Conservation (phyloP, 805 yeast species). For the Cyberlindnera euphorbiiphila region DNA sequence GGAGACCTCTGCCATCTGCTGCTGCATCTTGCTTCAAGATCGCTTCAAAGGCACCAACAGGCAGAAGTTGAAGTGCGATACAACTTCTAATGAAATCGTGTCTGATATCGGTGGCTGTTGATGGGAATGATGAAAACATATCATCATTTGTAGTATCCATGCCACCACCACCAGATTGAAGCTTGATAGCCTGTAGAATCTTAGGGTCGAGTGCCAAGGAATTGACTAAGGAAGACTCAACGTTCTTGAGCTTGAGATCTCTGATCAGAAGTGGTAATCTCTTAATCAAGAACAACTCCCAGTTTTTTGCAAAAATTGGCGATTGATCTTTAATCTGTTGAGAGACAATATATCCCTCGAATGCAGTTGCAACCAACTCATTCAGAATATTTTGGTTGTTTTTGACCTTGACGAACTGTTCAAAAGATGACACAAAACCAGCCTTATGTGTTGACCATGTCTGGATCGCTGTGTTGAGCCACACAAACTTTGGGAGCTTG, state of each 20-base stretch:
- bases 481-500: slow-evolving; percentile 27
- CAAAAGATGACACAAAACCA: slow-evolving; percentile 32
- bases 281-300: slow-evolving; percentile 44
- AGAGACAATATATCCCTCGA: slow-evolving; percentile 41
- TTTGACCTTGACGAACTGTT: slow-evolving; percentile 31
- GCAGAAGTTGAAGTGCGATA: slow-evolving; percentile 37
- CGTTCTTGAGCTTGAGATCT: slow-evolving; percentile 28
- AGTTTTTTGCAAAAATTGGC: slow-evolving; percentile 34
- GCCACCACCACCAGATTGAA: slow-evolving; percentile 14
- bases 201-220: slow-evolving; percentile 32
- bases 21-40: slow-evolving; percentile 38
- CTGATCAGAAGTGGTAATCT: slow-evolving; percentile 43
- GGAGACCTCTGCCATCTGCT: slow-evolving; percentile 32
- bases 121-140: slow-evolving; percentile 47
- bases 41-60: slow-evolving; percentile 30
- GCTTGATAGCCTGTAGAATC: slow-evolving; percentile 28
- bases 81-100: slow-evolving; percentile 48
- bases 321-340: slow-evolving; percentile 32
- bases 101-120: slow-evolving; percentile 44
- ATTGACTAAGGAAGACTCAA: slow-evolving; percentile 27
- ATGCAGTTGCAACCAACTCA: slow-evolving; percentile 40
- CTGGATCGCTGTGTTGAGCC: slow-evolving; percentile 35
- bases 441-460: slow-evolving; percentile 33
- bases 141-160: slow-evolving; percentile 35
- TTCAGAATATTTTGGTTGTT: slow-evolving; percentile 29